A percentile compares a stretch with the other conserved stretches of the same genome.
Conservation (phyloP, 768 basidiomycete genomes). For the Panaeolus cyanescens region DNA sequence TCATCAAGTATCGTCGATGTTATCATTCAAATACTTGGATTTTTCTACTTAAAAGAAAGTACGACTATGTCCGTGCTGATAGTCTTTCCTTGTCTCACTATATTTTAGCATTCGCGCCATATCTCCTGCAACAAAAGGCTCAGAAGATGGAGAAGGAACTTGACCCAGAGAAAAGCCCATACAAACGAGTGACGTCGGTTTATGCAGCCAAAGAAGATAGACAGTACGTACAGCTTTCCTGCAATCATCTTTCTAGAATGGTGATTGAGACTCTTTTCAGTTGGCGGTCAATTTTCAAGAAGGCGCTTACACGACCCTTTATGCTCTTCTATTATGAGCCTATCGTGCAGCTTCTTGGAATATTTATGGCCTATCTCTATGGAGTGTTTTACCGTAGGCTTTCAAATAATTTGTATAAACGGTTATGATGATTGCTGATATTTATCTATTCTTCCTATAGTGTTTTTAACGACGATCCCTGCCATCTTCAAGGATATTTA, state of each 20-base stretch:
- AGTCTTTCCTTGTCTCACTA: constrained; percentile 20
- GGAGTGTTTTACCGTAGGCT: constrained; percentile 58
- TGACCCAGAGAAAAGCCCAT: constrained; percentile 47
- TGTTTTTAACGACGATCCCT: constrained; percentile 69
- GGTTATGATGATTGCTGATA: no score
- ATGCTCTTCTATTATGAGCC: constrained; percentile 58
- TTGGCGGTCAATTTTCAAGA: constrained; percentile 51
- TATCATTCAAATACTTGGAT: constrained; percentile 52
- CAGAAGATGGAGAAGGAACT: constrained; percentile 40
- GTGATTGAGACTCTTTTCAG: background rate
- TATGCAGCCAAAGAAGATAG: constrained; percentile 43
- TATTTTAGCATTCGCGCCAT: constrained; percentile 43
- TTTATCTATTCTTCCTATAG: constrained; percentile 33
- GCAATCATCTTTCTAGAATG: background rate
- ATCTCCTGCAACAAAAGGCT: constrained; percentile 54
- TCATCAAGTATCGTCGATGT: constrained; percentile 61
- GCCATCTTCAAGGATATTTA: constrained; percentile 59
- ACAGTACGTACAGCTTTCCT: constrained; percentile 34
- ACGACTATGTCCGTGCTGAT: constrained; percentile 16
- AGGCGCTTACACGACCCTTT: constrained; percentile 70
- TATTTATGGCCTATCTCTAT: constrained; percentile 73
- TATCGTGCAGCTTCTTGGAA: constrained; percentile 65
- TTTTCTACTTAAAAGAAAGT: constrained; percentile 69
- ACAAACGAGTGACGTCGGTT: constrained; percentile 45
- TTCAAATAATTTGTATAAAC: no score